Evolutionary conservation across 208 protist genomes (phyloP), one percentile per base, ranked within the genome.

Genomic region (Wallacemonas sp.): DNA sequence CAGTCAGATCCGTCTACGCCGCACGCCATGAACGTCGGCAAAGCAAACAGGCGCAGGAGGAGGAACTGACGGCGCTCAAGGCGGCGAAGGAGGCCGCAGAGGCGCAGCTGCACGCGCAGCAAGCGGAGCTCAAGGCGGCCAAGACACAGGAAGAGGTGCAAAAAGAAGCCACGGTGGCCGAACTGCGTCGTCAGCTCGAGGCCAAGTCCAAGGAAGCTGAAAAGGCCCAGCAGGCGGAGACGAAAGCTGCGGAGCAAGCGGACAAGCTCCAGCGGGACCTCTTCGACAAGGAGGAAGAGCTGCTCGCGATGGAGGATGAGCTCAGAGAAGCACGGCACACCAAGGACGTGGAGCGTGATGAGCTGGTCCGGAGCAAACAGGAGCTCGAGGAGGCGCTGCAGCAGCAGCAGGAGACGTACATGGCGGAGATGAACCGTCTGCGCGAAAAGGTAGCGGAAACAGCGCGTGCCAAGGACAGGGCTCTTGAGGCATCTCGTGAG

Each of bases 261-360:
- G 47, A 19, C n/a, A 28, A 60, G 17, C 63, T 71, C n/a, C 54
- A 67, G 24, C 17, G 34, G 2, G 30, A 62, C 9, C 36, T 69
- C 11, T 56, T 71, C 41, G 56, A 71, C 21, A 65, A 72, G n/a
- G 66, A 77, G 36, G 33, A 55, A 33, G 30, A 67, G 46, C 44
- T 67, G 39, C 42, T 67, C 27, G 46, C 19, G 3, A 47, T 47
- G 68, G 47, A 67, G 47, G 42, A 65, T 36, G 26, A 59, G 19
- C 60, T 73, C 28, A 26, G 47, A 2, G 59, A 67, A 17, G 54
- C 51, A 11, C 39, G 33, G 12, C 47, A 55, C 21, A 26, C 53
- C 24, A 46, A 62, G 45, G 33, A 65, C 38, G 38, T 28, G 15
- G 33, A 55, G 46, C 39, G 36, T 24, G 44, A 42, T 17, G 46